Conservation (phyloP, 805 yeast species). For the Ogataea ramenticola region DNA sequence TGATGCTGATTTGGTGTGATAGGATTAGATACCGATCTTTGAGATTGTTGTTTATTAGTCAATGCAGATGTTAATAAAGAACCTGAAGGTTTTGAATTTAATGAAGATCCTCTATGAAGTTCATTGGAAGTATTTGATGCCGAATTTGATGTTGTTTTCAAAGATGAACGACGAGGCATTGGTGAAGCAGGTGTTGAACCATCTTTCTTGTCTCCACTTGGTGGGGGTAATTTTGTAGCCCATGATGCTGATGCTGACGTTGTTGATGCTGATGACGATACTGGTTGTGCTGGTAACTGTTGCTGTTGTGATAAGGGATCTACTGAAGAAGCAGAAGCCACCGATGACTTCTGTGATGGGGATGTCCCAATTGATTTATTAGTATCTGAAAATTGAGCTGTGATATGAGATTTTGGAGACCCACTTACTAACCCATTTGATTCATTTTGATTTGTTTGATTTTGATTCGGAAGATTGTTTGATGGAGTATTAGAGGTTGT, state of each 20-base stretch:
- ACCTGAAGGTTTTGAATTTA: not conserved
- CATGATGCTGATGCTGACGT: not conserved
- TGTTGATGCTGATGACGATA: not conserved
- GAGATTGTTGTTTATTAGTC: not conserved
- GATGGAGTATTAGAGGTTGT: too few species aligned
- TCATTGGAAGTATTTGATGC: not conserved
- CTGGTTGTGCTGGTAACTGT: too few species aligned
- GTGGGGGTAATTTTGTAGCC: not conserved
- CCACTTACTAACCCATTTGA: too few species aligned
- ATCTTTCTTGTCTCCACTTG: not conserved
- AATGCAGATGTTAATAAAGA: not conserved
- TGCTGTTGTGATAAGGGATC: too few species aligned
- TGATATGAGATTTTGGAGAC: not conserved
- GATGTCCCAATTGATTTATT: not conserved
- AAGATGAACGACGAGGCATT: not conserved
- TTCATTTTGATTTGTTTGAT: too few species aligned
- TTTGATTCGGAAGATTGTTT: too few species aligned
- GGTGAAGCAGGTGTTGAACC: not conserved
- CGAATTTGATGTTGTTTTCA: not conserved
- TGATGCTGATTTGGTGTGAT: too few species aligned
- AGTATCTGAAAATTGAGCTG: not conserved
- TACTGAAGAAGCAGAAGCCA: not conserved
- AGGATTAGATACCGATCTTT: not conserved
- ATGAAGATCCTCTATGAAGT: not conserved
- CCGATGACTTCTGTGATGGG: too few species aligned